Conservation (phyloP, 495 filamentous ascomycete genomes). For the Neurospora africana region DNA sequence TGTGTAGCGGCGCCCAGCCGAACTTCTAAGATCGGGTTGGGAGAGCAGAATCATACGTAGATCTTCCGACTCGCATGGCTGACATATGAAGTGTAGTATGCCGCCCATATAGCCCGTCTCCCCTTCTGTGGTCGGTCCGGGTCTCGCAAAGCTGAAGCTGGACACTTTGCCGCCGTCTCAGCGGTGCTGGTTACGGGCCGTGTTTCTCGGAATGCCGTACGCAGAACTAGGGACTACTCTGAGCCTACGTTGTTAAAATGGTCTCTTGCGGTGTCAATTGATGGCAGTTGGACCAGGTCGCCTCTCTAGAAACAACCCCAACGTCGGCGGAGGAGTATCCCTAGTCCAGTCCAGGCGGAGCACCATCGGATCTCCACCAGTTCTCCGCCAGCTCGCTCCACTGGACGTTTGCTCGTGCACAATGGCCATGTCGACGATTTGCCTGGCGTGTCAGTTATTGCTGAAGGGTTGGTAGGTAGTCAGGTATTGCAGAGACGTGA, state of each 20-base stretch:
- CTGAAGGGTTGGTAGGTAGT: not conserved
- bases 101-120: not conserved
- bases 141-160: not conserved
- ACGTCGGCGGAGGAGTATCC: not conserved
- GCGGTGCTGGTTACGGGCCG: not conserved
- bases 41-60: not conserved
- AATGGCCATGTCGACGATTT: not conserved
- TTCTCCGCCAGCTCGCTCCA: not conserved
- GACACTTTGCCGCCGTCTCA: not conserved
- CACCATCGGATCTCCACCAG: not conserved
- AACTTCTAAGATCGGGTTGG: not conserved
- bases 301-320: not conserved
- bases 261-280: not conserved
- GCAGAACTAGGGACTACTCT: not conserved
- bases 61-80: not conserved
- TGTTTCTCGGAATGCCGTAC: not conserved
- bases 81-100: not conserved
- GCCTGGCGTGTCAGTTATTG: not conserved
- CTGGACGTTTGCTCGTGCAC: not conserved
- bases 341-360: not conserved
- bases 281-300: not conserved
- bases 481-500: not conserved
- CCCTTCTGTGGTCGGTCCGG: not conserved
- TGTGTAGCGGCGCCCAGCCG: not conserved
- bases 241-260: not conserved